These are phyloP conservation scores for Mortierella sp. DNA, from an alignment of 371 early-diverging fungal species.

Conservation along the genomic window DNA sequence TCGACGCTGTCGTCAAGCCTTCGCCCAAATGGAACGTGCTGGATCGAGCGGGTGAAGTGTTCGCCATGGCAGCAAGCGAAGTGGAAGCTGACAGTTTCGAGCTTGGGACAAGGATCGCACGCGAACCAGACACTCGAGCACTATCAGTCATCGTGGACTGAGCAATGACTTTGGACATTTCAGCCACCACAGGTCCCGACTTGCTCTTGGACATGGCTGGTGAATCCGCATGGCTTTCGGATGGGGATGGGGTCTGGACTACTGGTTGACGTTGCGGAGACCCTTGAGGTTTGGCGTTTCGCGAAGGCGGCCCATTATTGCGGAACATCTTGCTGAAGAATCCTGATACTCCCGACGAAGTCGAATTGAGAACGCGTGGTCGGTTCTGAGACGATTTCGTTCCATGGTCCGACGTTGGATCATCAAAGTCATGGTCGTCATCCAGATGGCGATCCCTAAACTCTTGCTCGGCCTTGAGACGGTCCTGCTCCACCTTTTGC, in stretches of 20 bases:
- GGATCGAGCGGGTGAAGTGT: constrained; percentile 34
- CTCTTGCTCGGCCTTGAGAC: constrained; percentile 62
- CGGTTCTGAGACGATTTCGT: constrained; percentile 28
- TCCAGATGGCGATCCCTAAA: constrained; percentile 51
- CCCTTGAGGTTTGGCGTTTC: no score
- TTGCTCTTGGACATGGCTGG: constrained; percentile 30
- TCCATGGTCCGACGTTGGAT: not conserved
- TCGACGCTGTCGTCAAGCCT: not conserved
- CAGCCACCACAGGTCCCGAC: constrained; percentile 32
- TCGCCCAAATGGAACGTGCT: constrained; percentile 24
- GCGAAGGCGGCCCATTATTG: constrained; percentile 8
- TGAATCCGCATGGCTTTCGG: constrained; percentile 6
- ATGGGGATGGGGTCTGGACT: no score
- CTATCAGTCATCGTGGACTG: constrained; percentile 2
- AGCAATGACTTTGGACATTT: constrained; percentile 34
- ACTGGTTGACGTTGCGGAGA: no score
- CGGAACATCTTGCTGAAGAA: constrained; percentile 54
- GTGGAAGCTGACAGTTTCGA: constrained; percentile 33
- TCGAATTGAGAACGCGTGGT: constrained; percentile 36
- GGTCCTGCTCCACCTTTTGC: constrained; percentile 70
- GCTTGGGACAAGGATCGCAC: constrained; percentile 11
- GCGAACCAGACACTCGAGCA: constrained; percentile 10
- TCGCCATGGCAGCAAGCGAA: constrained; percentile 35
- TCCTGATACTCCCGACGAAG: constrained; percentile 46
- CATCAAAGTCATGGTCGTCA: constrained; percentile 24